Conservation (phyloP, 345 rosid genomes). For the Excoecaria agallocha region DNA sequence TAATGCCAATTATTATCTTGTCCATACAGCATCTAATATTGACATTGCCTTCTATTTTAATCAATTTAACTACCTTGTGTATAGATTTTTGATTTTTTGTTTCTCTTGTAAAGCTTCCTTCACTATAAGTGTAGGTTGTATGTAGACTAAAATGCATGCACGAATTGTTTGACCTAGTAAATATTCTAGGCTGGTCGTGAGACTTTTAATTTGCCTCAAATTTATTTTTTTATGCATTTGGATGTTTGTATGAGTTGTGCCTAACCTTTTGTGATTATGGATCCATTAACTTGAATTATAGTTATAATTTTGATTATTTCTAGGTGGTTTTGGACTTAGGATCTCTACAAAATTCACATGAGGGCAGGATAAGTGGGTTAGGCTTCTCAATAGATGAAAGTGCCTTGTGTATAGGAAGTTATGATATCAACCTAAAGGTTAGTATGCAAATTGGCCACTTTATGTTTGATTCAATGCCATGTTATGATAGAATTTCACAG, state of each 20-base stretch:
- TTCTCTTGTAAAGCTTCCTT: no score
- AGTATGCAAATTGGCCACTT: slow-evolving; percentile 20
- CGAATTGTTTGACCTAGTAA: neutral
- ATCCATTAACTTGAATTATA: slow-evolving; percentile 10
- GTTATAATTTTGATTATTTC: slow-evolving; percentile 17
- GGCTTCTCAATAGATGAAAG: slow-evolving; percentile 97
- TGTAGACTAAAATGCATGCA: no score
- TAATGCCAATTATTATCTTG: neutral
- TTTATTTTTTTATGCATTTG: slow-evolving; percentile 2
- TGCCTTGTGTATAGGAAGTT: slow-evolving; percentile 99
- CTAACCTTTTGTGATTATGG: neutral
- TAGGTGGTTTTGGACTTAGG: slow-evolving; percentile 86
- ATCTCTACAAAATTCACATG: slow-evolving; percentile 73
- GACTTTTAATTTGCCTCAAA: slow-evolving; percentile 1
- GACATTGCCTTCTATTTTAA: neutral
- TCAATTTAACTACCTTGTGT: neutral
- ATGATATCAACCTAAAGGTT: slow-evolving; percentile 93
- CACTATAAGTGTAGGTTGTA: neutral
- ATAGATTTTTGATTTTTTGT: neutral
- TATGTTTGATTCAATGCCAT: slow-evolving; percentile 5
- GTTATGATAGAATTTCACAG: neutral
- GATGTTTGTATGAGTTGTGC: slow-evolving; percentile 5
- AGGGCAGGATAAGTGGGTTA: slow-evolving; percentile 69
- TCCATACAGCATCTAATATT: neutral
- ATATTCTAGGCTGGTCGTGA: no score